Percentiles rank a stretch among this genome's conserved stretches.
phyloP scores from a whole-genome alignment of 441 rosid genomes.

The Corymbia citriodora region DNA sequence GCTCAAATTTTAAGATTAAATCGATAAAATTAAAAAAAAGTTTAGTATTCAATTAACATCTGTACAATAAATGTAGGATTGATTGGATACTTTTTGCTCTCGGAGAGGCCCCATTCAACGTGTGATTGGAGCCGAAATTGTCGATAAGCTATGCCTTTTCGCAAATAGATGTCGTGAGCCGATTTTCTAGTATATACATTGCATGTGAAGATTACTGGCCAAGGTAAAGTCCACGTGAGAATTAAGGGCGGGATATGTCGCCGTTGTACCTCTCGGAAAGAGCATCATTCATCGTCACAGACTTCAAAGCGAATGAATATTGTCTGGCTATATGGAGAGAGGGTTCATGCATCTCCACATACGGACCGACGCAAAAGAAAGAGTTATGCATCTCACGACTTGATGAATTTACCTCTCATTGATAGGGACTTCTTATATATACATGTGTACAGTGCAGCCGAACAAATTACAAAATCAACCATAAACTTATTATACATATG shows the following conservation, averaged over 20 bases:
- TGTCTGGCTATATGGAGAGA: neutral
- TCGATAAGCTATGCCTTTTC: neutral
- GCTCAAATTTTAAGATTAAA: accelerated
- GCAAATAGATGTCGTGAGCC: neutral
- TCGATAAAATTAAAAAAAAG: neutral
- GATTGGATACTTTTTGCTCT: neutral
- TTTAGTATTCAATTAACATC: accelerated
- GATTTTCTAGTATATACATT: neutral
- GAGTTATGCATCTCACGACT: neutral
- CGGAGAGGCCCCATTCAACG: neutral
- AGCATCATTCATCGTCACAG: neutral
- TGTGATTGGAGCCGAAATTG: neutral
- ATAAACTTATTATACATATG: accelerated
- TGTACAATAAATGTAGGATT: accelerated
- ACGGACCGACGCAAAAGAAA: neutral
- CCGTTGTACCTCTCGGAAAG: neutral
- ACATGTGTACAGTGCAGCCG: neutral
- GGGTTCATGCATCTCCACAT: neutral
- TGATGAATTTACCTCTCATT: neutral
- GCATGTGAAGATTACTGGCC: neutral
- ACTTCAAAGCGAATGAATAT: neutral
- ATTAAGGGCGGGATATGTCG: neutral
- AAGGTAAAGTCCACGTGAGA: neutral
- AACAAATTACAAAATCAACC: neutral
- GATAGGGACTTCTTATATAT: neutral